phyloP scores from a whole-genome alignment of 345 rosid species.

The Durio zibethinus region DNA sequence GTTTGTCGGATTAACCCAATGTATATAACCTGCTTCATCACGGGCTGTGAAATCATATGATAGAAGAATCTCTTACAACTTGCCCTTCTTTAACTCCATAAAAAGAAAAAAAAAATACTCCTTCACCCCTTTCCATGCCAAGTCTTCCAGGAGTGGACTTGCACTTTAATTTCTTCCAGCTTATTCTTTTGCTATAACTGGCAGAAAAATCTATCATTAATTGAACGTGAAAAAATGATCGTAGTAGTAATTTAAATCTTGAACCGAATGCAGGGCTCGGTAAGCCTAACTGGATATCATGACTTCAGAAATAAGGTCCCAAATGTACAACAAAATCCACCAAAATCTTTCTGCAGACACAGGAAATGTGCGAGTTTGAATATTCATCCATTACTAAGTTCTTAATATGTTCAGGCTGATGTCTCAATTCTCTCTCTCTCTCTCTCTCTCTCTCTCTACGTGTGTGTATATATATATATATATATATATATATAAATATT shows the following conservation, averaged over 20 bases:
- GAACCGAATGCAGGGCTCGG: background rate
- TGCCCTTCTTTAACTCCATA: background rate
- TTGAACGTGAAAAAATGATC: background rate
- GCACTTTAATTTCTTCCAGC: no score
- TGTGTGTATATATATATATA: no score
- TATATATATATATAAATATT: no score
- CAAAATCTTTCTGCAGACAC: background rate
- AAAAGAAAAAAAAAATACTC: background rate
- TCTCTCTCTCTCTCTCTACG: no score
- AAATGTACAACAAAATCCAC: background rate
- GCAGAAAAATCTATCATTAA: no score
- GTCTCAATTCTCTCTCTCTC: no score
- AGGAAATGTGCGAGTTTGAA: background rate
- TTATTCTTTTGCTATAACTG: no score
- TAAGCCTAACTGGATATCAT: background rate
- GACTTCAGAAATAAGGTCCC: background rate
- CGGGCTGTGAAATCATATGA: background rate
- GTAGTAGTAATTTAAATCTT: background rate
- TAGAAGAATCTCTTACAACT: conserved; percentile 2
- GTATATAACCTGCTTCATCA: background rate
- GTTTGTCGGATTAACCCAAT: conserved; percentile 8
- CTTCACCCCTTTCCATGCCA: background rate
- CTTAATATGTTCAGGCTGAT: no score
- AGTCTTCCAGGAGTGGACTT: background rate
- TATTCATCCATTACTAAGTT: background rate